Conservation (phyloP, 1,139 yeast genomes). For the Lodderomyces jiufengensis region DNA sequence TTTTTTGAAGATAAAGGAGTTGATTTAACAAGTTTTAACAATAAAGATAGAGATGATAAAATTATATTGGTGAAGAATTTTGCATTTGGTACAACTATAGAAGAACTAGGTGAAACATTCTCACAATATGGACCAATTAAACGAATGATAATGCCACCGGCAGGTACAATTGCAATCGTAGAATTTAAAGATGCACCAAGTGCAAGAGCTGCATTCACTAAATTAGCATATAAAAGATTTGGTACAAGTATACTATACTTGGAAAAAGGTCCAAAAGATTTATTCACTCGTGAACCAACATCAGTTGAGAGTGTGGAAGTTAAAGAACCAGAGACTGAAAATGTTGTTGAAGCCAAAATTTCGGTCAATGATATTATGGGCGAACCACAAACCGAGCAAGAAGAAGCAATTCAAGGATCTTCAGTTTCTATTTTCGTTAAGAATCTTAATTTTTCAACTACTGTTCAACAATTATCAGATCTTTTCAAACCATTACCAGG, state of each 20-base stretch:
- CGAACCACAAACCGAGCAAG: slow-evolving; percentile 38
- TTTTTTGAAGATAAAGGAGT: slow-evolving; percentile 85
- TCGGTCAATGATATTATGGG: slow-evolving; percentile 28
- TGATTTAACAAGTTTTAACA: slow-evolving; percentile 69
- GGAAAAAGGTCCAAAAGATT: slow-evolving; percentile 88
- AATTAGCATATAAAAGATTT: slow-evolving; percentile 80
- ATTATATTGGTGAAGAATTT: slow-evolving; percentile 84
- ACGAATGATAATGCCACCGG: slow-evolving; percentile 89
- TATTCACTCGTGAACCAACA: slow-evolving; percentile 62
- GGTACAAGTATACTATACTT: slow-evolving; percentile 82
- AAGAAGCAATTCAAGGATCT: slow-evolving; percentile 53
- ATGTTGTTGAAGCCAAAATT: slow-evolving; percentile 31
- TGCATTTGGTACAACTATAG: slow-evolving; percentile 78
- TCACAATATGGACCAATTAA: slow-evolving; percentile 74
- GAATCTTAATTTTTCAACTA: slow-evolving; percentile 84
- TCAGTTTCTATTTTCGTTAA: slow-evolving; percentile 86
- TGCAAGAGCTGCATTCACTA: slow-evolving; percentile 87
- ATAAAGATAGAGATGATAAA: slow-evolving; percentile 75
- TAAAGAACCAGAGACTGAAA: slow-evolving; percentile 16
- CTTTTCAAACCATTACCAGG: slow-evolving; percentile 73
- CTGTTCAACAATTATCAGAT: slow-evolving; percentile 52
- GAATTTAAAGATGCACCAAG: slow-evolving; percentile 81
- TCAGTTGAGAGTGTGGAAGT: slow-evolving; percentile 27
- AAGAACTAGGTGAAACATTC: slow-evolving; percentile 80
- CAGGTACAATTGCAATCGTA: slow-evolving; percentile 95